These are phyloP conservation scores for Chlorella sorokiniana DNA, from an alignment of 139 green algal genomes.

Conservation along the genomic window DNA sequence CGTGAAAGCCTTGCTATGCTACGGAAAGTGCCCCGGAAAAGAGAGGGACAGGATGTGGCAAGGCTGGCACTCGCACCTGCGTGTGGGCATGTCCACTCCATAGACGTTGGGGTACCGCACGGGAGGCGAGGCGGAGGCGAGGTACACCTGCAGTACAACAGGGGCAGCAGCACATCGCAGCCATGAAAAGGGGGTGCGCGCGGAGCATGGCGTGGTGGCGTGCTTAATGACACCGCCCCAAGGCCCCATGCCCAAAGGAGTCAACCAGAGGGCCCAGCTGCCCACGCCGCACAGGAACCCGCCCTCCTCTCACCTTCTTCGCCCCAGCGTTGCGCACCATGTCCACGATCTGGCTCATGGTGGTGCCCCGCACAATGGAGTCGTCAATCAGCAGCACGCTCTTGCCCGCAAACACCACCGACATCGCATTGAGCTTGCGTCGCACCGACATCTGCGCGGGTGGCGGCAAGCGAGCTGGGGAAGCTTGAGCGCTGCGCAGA, in stretches of 20 bases:
- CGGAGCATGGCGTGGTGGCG: neutral
- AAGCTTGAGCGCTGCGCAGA: no score
- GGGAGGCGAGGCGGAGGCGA: conserved; percentile 90
- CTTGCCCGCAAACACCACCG: conserved; percentile 89
- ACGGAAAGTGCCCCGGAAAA: no score
- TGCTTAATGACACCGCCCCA: no score
- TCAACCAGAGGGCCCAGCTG: neutral
- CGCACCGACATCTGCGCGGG: conserved; percentile 74
- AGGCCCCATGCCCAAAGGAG: no score
- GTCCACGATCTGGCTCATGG: conserved; percentile 96
- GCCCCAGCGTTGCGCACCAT: conserved; percentile 93
- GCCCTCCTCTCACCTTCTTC: conserved; percentile 50
- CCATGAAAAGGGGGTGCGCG: neutral
- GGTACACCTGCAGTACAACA: conserved; percentile 79
- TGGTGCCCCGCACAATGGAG: conserved; percentile 97
- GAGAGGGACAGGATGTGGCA: no score
- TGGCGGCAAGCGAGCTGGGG: neutral
- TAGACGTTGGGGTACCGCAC: conserved; percentile 98
- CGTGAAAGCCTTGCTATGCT: no score
- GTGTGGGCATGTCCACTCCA: conserved; percentile 97
- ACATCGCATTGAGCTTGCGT: conserved; percentile 98
- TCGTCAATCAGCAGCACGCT: conserved; percentile 98
- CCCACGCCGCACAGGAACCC: neutral
- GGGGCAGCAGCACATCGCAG: neutral
- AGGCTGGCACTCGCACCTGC: no score